Percentiles rank a stretch among this genome's conserved stretches.
Evolutionary conservation across 495 filamentous ascomycete species (phyloP).

Genomic region (Penicillium waksmanii): DNA sequence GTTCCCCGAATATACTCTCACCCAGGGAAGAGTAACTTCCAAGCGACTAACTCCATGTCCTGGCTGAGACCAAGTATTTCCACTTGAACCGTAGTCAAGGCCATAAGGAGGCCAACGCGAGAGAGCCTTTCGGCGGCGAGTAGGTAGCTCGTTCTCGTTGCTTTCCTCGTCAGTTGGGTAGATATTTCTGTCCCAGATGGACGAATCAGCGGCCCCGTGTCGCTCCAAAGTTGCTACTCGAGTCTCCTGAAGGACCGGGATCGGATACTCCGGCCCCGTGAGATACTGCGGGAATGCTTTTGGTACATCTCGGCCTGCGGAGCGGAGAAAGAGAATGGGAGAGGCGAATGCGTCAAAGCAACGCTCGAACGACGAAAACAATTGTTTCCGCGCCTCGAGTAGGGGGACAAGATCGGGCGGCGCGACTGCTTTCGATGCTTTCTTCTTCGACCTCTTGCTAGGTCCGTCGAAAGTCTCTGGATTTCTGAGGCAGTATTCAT

Average conservation of each 20-base stretch:
- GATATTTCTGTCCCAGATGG: constrained; percentile 11
- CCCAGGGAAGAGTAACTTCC: constrained; percentile 39
- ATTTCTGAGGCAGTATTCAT: constrained; percentile 37
- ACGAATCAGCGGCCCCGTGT: not conserved
- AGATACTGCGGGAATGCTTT: constrained; percentile 36
- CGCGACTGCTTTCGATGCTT: constrained; percentile 13
- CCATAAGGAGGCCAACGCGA: constrained; percentile 49
- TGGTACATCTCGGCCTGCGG: constrained; percentile 47
- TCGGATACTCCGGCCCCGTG: constrained; percentile 40
- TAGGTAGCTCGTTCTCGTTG: constrained; percentile 5
- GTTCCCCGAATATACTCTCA: constrained; percentile 28
- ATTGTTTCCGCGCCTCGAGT: constrained; percentile 39
- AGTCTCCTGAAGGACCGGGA: constrained; percentile 31
- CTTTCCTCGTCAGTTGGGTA: constrained; percentile 15
- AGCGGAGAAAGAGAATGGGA: constrained; percentile 60
- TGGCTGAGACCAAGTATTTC: constrained; percentile 21
- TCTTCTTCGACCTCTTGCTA: constrained; percentile 17
- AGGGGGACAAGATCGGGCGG: constrained; percentile 41
- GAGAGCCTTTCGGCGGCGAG: constrained; percentile 40
- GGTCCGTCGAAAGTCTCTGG: not conserved
- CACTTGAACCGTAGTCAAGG: constrained; percentile 37
- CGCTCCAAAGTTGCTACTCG: constrained; percentile 5
- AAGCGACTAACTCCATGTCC: constrained; percentile 25
- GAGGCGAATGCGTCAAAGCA: constrained; percentile 65
- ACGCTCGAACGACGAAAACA: constrained; percentile 52